Evolutionary conservation across 257 asterid genomes (phyloP).

Genomic region (Solanum paucissectum): DNA sequence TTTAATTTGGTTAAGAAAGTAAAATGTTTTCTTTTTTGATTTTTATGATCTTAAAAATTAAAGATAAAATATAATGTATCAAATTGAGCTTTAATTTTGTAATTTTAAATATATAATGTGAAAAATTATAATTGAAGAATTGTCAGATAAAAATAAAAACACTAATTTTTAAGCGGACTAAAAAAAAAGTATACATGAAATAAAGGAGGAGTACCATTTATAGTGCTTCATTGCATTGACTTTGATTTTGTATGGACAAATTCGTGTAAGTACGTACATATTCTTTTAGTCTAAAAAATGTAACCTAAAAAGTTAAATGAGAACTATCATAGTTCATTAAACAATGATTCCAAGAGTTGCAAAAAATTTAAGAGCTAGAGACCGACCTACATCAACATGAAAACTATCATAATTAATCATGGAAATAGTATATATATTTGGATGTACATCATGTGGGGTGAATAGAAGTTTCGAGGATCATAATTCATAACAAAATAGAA

Average conservation of each 20-base stretch:
- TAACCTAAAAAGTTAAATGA: not conserved
- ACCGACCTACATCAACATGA: not conserved
- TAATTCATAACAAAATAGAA: not conserved
- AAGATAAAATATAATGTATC: too few relatives aligned
- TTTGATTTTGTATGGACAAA: not conserved
- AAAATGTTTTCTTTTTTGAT: too few relatives aligned
- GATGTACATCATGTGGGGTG: not conserved
- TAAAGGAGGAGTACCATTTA: not conserved
- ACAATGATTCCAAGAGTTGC: not conserved
- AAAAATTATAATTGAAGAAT: too few relatives aligned
- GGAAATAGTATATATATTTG: not conserved
- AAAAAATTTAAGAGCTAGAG: not conserved
- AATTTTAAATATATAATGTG: too few relatives aligned
- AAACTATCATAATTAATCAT: not conserved
- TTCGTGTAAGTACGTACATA: not conserved
- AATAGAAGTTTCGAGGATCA: not conserved
- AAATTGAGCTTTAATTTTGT: too few relatives aligned
- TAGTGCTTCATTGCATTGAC: not conserved
- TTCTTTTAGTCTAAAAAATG: not conserved
- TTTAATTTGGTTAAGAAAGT: not conserved
- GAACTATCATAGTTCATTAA: not conserved
- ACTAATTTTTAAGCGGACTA: too few relatives aligned
- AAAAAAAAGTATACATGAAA: too few relatives aligned
- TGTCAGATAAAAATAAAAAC: too few relatives aligned
- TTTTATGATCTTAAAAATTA: not conserved